phyloP scores from a whole-genome alignment of 139 green algal genomes.

The Ulvella scutata region DNA sequence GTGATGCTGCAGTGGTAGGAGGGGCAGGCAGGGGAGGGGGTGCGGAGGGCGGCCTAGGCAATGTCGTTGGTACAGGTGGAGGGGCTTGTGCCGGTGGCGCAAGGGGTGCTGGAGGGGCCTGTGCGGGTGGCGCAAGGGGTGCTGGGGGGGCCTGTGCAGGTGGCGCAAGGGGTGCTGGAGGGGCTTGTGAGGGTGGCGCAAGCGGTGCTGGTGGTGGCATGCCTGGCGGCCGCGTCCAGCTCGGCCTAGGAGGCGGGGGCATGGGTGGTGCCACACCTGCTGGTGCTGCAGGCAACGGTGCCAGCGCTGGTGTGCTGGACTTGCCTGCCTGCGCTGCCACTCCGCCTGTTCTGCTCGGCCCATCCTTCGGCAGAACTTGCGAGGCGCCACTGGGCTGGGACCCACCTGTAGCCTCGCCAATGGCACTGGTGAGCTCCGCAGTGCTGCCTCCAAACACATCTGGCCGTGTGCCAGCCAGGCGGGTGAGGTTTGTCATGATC shows the following conservation, averaged over 20 bases:
- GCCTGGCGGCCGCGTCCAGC: background rate
- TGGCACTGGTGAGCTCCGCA: background rate
- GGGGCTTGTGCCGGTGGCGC: no score
- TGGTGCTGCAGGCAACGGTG: background rate
- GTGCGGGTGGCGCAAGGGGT: background rate
- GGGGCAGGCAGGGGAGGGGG: no score
- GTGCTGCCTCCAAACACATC: slow-evolving; percentile 80
- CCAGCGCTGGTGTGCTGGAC: background rate
- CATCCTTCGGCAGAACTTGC: background rate
- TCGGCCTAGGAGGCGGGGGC: background rate
- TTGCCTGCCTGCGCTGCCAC: background rate
- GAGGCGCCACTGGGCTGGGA: no score
- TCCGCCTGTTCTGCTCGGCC: no score
- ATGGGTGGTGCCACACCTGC: background rate
- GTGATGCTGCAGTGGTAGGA: no score
- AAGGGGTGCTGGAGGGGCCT: background rate
- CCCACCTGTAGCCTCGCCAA: background rate
- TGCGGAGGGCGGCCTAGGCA: no score
- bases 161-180: background rate
- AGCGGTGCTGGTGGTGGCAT: background rate
- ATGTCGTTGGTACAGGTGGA: no score
- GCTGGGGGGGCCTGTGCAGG: background rate
- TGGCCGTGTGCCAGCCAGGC: slow-evolving; percentile 65
- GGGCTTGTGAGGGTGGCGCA: background rate
- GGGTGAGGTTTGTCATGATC: slow-evolving; percentile 74